Evolutionary conservation across 768 basidiomycete species (phyloP), one percentile per base, ranked within the genome.

Genomic region (Termitomyces sp.): DNA sequence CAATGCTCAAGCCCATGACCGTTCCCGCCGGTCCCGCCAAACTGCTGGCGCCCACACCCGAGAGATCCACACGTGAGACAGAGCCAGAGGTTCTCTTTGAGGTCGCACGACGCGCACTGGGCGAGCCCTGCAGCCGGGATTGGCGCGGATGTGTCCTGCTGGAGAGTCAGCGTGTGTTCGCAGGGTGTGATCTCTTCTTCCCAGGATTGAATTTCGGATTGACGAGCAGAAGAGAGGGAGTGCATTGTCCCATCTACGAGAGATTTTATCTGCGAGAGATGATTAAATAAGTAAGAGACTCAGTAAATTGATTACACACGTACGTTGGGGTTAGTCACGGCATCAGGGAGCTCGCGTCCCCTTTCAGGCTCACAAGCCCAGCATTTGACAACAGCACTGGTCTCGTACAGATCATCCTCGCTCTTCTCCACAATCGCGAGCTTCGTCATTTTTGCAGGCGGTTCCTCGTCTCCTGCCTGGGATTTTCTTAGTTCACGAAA

Each of bases 191-290:
- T 88, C 64, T 98, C 96, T 45, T 22, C 44, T 70, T 98, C 94
- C 97, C 97, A 99, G 6, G 97, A 90, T 73, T 97, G 89, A 50
- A 99, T 89, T 67, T 98, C 95, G 0, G 90, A 93, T 68, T 96
- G 90, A 50, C 94, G 91, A 0, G 93, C 89, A 2, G 93, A 95
- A 0, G 94, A 93, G 65, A 93, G 76, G 2, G 94, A 87, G 2
- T 80, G 75, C 85, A 97, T 87, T 57, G 96, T 77, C 0, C 82
- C 85, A 22, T 87, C 80, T 4, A 84, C 75, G 11, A 95, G 73
- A 0, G 75, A 67, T 62, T 80, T 81, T 42, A 85, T 75, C 84
- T 45, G 44, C 42, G 4, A 22, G 27, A 27, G 27, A 2, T 27
- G 2, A 27, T 27, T 2, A 27, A 27, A 27, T 27, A 27, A 27